Evolutionary conservation across 2,329 filamentous ascomycete species (phyloP).

Genomic region (Penicillium glabrum): DNA sequence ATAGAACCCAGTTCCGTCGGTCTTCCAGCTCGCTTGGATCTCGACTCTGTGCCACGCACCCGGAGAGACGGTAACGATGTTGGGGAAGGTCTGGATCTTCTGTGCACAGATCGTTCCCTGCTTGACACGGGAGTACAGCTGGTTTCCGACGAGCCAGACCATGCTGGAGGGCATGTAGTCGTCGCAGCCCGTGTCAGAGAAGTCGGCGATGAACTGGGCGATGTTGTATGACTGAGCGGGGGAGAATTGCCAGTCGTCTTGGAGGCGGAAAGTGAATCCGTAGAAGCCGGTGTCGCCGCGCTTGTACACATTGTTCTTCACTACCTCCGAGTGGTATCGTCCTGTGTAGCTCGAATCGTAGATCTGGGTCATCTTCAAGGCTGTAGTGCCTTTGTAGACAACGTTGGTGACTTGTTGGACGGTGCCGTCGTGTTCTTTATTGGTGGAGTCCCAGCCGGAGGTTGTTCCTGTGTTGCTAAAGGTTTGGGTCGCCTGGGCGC

Average conservation of each 20-base stretch:
- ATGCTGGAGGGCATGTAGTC: conserved; percentile 52
- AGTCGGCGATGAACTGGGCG: conserved; percentile 54
- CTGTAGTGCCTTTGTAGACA: conserved; percentile 37
- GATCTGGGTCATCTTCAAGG: conserved; percentile 45
- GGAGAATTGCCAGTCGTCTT: conserved; percentile 48
- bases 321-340: conserved; percentile 49
- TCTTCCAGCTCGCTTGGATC: conserved; percentile 37
- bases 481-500: conserved; percentile 13
- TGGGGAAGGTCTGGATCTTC: conserved; percentile 30
- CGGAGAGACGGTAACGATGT: conserved; percentile 41
- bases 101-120: conserved; percentile 41
- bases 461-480: conserved; percentile 31
- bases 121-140: conserved; percentile 47
- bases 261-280: conserved; percentile 54
- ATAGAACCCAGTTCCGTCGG: neutral
- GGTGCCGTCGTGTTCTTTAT: conserved; percentile 45
- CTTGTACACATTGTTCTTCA: conserved; percentile 46
- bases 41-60: conserved; percentile 51
- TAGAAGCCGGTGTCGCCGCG: conserved; percentile 50
- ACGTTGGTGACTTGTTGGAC: conserved; percentile 46
- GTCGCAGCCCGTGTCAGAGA: conserved; percentile 45
- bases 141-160: conserved; percentile 48
- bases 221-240: conserved; percentile 49
- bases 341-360: conserved; percentile 33
- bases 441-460: conserved; percentile 43